Base-by-base conservation (phyloP, 306 rosid genomes). In the Cotoneaster glaucophyllus region DNA sequence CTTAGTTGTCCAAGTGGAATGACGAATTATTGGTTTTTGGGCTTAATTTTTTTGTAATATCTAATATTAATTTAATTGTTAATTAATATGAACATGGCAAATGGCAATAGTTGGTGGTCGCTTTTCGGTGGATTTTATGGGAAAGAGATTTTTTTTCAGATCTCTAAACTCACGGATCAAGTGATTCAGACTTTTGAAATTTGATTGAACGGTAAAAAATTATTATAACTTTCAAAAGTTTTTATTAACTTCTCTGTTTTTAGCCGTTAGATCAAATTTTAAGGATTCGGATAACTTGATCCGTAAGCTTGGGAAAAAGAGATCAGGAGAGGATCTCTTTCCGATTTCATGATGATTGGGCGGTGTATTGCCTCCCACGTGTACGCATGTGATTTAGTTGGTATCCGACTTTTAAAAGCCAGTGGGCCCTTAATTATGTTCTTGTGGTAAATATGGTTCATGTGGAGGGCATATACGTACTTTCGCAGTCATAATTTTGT, bases 241-340 rank as follows among this genome's bases (percentile, higher is more conserved):
- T 34, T 34, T 34, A 34, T 0, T 34, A 1, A 34, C 0, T 34
- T 34, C 0, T 34, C 0, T 6, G 0, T 34, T 34, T 32, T 32
- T 32, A 32, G 2, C 7, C 0, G 1, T 32, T 32, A 0, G 8
- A 34, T 34, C 39, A 34, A 34, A 34, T 34, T 34, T 34, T 34
- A 34, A 6, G 1, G 7, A 0, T 1, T 0, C 1, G 8, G 0
- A 34, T 34, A 0, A 34, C 4, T 34, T 34, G 8, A 34, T 34
- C 39, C 0, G 1, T 6, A 8, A 5, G 2, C 0, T 6, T 34
- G 1, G 0, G 0, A 6, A 0, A 0, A 6, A 34, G 7, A 32
- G 37, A 32, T 32, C 7, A 1, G 5, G 34, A 31, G 5, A 31
- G 6, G 0, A 32, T 5, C 8, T 34, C 2, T 34, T 34, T 6